Evolutionary conservation across 2,329 filamentous ascomycete species (phyloP).

Genomic region (Mariannaea sp.): DNA sequence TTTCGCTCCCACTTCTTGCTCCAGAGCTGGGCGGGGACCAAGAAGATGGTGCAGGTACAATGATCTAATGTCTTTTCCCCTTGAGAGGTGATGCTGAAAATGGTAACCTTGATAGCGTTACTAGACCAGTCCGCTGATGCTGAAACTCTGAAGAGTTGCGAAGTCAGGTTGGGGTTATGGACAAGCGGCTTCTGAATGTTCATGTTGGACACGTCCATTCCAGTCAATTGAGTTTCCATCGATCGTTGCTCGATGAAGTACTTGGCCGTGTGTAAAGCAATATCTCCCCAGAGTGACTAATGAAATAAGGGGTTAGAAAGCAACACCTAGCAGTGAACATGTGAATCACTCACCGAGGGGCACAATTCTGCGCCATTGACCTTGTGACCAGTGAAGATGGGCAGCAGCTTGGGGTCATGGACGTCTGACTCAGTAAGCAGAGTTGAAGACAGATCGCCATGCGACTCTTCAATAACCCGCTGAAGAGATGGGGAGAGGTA

Average conservation of each 20-base stretch:
- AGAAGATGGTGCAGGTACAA: constrained; percentile 19
- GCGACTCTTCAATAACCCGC: constrained; percentile 24
- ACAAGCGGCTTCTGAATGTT: constrained; percentile 30
- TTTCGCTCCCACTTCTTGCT: constrained; percentile 30
- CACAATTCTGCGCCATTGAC: constrained; percentile 31
- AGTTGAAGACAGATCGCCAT: constrained; percentile 11
- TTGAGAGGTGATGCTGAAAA: constrained; percentile 28
- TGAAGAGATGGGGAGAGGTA: constrained; percentile 30
- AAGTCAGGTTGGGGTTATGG: constrained; percentile 10
- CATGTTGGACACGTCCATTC: constrained; percentile 30
- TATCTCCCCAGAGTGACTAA: constrained; percentile 28
- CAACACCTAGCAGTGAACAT: background rate
- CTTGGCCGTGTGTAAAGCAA: constrained; percentile 18
- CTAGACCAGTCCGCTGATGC: constrained; percentile 24
- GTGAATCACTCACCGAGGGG: constrained; percentile 41
- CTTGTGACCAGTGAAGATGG: constrained; percentile 26
- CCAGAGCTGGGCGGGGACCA: constrained; percentile 16
- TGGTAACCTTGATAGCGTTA: constrained; percentile 22
- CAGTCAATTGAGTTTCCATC: constrained; percentile 7
- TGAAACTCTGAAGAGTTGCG: constrained; percentile 26
- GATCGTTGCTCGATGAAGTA: constrained; percentile 27
- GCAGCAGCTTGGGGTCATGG: constrained; percentile 19
- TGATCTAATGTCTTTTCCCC: constrained; percentile 24
- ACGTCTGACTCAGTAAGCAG: constrained; percentile 26
- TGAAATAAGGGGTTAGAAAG: background rate